These are phyloP conservation scores for Acanthamoeba triangularis DNA, from an alignment of 208 protist species.

Conservation along the genomic window DNA sequence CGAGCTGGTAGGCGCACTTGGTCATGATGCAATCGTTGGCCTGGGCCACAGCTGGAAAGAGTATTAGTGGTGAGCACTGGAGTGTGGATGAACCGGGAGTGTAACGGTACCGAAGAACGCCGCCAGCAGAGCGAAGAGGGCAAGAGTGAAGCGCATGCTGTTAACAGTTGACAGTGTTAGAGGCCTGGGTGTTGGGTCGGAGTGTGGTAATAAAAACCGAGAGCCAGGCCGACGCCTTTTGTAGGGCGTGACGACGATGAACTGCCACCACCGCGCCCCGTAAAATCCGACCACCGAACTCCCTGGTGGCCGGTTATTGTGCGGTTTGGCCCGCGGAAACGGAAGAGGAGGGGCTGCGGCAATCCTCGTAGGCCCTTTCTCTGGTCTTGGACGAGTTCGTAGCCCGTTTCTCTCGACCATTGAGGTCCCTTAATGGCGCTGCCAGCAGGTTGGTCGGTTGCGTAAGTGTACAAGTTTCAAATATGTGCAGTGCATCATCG, in stretches of 20 bases:
- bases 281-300: no score
- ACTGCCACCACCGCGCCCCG: not conserved
- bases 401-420: not conserved
- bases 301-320: not conserved
- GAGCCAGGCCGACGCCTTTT: not conserved
- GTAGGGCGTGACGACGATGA: not conserved
- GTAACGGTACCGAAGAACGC: not conserved
- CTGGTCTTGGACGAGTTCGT: not conserved
- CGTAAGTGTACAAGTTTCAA: not conserved
- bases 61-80: not conserved
- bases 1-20: not conserved
- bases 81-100: no score
- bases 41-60: not conserved
- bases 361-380: slow-evolving; percentile 1
- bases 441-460: not conserved
- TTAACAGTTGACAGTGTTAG: not conserved
- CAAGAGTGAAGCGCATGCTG: not conserved
- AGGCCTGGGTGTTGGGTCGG: not conserved
- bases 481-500: not conserved
- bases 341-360: not conserved
- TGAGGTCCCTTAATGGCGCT: not conserved
- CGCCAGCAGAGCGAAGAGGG: not conserved
- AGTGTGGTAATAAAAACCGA: not conserved
- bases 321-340: not conserved
- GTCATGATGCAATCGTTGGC: slow-evolving; percentile 8